phyloP scores from a whole-genome alignment of 352 stramenopile species.

The Aphanomyces stellatus region DNA sequence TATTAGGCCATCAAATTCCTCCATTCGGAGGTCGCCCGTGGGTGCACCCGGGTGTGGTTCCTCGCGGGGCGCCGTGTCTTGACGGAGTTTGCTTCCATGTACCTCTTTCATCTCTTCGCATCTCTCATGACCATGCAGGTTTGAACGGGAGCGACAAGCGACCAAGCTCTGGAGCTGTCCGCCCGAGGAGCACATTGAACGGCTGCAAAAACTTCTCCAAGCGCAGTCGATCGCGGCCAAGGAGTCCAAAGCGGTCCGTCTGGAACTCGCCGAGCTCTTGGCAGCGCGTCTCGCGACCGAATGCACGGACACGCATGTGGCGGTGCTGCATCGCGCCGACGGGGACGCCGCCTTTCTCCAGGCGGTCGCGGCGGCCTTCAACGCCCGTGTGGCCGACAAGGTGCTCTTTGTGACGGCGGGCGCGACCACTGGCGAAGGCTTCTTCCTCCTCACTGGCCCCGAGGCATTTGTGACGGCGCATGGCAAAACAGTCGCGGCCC shows the following conservation, averaged over 20 bases:
- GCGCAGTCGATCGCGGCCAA: constrained; percentile 50
- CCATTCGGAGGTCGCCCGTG: constrained; percentile 54
- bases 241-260: constrained; percentile 61
- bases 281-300: constrained; percentile 33
- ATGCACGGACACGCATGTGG: constrained; percentile 23
- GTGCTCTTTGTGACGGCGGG: constrained; percentile 40
- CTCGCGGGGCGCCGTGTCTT: constrained; percentile 73
- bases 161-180: constrained; percentile 66
- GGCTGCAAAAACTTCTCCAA: constrained; percentile 54
- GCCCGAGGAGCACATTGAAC: constrained; percentile 50
- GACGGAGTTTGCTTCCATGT: constrained; percentile 70
- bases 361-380: constrained; percentile 37
- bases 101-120: not conserved
- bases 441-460: constrained; percentile 59
- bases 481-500: constrained; percentile 39
- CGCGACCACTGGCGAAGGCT: constrained; percentile 39
- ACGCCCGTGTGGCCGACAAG: constrained; percentile 34
- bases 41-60: constrained; percentile 72
- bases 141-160: constrained; percentile 52
- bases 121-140: constrained; percentile 21
- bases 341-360: constrained; percentile 66
- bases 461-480: constrained; percentile 42
- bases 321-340: constrained; percentile 50
- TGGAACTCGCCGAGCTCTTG: constrained; percentile 49
- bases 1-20: constrained; percentile 57